Base-by-base conservation (phyloP, 2,329 filamentous ascomycete species). In the Pseudogymnoascus sp. region DNA sequence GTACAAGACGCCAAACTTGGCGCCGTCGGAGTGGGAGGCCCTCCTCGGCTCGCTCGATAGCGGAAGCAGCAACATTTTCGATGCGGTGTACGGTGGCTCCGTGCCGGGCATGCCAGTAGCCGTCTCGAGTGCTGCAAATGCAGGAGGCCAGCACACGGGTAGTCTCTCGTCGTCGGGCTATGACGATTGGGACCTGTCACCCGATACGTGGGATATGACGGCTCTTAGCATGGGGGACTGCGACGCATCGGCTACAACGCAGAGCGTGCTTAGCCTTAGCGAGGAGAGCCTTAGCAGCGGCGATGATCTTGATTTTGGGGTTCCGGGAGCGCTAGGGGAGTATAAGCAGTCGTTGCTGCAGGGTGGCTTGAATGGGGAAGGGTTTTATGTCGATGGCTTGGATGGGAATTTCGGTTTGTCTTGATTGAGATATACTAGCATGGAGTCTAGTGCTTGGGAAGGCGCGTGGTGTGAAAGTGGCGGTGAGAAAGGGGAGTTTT, bases 31-130 rank as follows among this genome's bases (percentile, higher is more conserved):
- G 69, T 96, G 91, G 92, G 91, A 96, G 73, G 85, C 87, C 1
- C 80, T 96, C 0, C 80, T 96, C 1, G 87, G 88, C 3, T 88
- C 87, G 21, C 85, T 96, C 73, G 91, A 96, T 69, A 86, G 86
- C 37, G 90, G 90, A 0, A 83, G 88, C 67, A 84, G 87, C 62
- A 95, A 93, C 71, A 88, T 95, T n/a, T 94, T 91, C 74, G 88
- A 91, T 71, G 87, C 87, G 42, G 91, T 91, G 63, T 92, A 92
- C 68, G 89, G 89, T 38, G 88, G 88, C 0, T 80, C 79, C 79
- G 53, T 75, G 78, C 65, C 77, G 76, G 3, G 73, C 0, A 76
- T 75, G n/a, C 69, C 74, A 1, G 28, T 35, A 72, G 75, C 25
- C 70, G 73, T 12, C 63, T 70, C 73, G 40, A 47, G 63, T 61